Base-by-base conservation (phyloP, 495 filamentous ascomycete genomes). In the Penicillium turbatum region DNA sequence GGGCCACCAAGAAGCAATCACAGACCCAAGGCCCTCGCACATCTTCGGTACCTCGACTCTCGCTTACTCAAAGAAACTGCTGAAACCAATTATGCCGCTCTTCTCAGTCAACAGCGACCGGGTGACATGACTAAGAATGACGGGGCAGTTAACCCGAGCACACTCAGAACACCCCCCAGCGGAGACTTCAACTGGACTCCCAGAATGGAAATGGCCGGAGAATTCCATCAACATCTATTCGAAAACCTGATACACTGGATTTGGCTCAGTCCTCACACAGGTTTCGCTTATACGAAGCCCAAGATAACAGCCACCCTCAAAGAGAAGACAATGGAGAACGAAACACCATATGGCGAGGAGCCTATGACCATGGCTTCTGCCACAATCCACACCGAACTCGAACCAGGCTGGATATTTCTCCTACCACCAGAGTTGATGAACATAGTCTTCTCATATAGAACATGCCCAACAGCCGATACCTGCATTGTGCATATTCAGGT, bases 121-220 rank as follows among this genome's bases (percentile, higher is more conserved):
- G 43, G 29, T 46, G 16, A 46, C 13, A 46, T 46, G 7, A 46
- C 34, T 46, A 29, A 21, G 30, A 46, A 29, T 46, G 43, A 46
- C 34, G 43, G 43, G 8, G 34, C 16, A 46, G 43, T 46, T 29
- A 46, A 46, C 16, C 30, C 34, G 21, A 46, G 30, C 1, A 1
- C 43, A 46, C 43, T 46, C 15, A 30, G 27, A 0, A 44, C 27
- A 44, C 11, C 3, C n/a, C 26, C 42, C 42, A 13, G 42, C n/a
- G 42, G 42, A 30, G 42, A 44, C n/a, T 44, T 44, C 6, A 44
- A 44, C 6, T 44, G 43, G 43, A 46, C 43, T 8, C 43, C 43
- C 16, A 29, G 34, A 46, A 32, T 0, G 4, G 43, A 46, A 34
- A 46, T 29, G 43, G 43, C 43, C 6, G n/a, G n/a, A n/a, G n/a